phyloP scores from a whole-genome alignment of 768 basidiomycete genomes.

The Sistotremastrum niveocremeum region DNA sequence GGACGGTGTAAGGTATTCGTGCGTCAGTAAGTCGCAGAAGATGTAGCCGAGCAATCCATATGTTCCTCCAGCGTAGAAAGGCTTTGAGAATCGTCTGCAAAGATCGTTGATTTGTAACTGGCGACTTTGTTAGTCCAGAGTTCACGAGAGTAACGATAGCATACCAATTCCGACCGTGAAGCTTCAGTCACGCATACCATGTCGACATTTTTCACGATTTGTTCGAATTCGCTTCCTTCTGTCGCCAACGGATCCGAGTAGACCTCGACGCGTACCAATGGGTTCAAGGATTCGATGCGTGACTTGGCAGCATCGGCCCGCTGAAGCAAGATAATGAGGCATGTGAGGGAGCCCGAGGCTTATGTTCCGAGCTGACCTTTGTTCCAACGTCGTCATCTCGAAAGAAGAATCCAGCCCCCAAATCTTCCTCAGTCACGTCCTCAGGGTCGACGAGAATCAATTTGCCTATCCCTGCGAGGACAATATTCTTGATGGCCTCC shows the following conservation, averaged over 20 bases:
- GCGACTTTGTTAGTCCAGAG: no score
- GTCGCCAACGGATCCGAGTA: conserved; percentile 36
- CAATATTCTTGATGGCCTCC: conserved; percentile 94
- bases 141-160: conserved; percentile 31
- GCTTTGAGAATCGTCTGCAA: conserved; percentile 61
- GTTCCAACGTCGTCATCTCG: conserved; percentile 85
- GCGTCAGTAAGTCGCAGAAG: conserved; percentile 82
- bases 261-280: conserved; percentile 73
- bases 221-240: conserved; percentile 39
- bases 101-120: conserved; percentile 69
- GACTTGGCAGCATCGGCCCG: conserved; percentile 74
- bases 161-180: conserved; percentile 39
- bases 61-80: conserved; percentile 85
- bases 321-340: conserved; percentile 28
- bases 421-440: conserved; percentile 67
- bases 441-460: conserved; percentile 73
- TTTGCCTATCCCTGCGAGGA: conserved; percentile 88
- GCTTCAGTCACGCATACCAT: conserved; percentile 82
- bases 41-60: conserved; percentile 89
- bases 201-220: conserved; percentile 54
- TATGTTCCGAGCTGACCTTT: conserved; percentile 38
- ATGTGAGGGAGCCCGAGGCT: background rate
- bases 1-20: conserved; percentile 78
- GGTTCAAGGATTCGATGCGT: conserved; percentile 82
- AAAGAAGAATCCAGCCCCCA: conserved; percentile 88